Evolutionary conservation across 129 eudicot species (phyloP).

Genomic region (Chrysanthemum seticuspe): DNA sequence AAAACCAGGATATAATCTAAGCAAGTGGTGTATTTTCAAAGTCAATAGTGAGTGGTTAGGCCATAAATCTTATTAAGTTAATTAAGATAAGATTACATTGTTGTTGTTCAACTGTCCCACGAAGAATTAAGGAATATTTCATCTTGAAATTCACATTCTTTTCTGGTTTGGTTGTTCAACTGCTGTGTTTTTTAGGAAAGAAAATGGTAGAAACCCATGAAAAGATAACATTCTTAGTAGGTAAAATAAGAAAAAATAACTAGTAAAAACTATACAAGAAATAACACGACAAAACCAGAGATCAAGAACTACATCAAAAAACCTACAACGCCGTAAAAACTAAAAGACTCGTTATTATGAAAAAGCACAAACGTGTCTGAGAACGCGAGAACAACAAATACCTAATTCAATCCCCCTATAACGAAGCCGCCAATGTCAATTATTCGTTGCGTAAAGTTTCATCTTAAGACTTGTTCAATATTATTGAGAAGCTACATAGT

Average conservation of each 20-base stretch:
- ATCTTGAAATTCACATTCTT: constrained; percentile 10
- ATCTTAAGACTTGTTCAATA: too few relatives aligned
- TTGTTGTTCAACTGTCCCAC: constrained; percentile 68
- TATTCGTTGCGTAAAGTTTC: too few relatives aligned
- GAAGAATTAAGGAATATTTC: constrained; percentile 31
- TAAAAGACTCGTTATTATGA: too few relatives aligned
- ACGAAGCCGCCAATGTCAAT: too few relatives aligned
- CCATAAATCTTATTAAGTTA: constrained; percentile 18
- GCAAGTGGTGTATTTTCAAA: constrained; percentile 25
- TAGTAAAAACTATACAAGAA: background rate
- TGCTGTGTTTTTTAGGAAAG: constrained; percentile 19
- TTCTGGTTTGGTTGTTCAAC: constrained; percentile 47
- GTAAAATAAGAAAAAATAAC: background rate
- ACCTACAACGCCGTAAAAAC: too few relatives aligned
- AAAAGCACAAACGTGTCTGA: too few relatives aligned
- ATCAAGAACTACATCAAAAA: too few relatives aligned
- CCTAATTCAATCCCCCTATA: too few relatives aligned
- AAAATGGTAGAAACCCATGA: background rate
- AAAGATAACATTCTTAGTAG: background rate
- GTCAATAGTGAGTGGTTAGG: constrained; percentile 39
- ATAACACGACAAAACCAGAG: too few relatives aligned
- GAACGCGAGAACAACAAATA: too few relatives aligned
- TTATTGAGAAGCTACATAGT: too few relatives aligned
- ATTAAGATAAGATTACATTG: constrained; percentile 31
- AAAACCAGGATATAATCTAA: constrained; percentile 17